Evolutionary conservation across 169 alveolate species (phyloP).

Genomic region (Plasmodium vivax): DNA sequence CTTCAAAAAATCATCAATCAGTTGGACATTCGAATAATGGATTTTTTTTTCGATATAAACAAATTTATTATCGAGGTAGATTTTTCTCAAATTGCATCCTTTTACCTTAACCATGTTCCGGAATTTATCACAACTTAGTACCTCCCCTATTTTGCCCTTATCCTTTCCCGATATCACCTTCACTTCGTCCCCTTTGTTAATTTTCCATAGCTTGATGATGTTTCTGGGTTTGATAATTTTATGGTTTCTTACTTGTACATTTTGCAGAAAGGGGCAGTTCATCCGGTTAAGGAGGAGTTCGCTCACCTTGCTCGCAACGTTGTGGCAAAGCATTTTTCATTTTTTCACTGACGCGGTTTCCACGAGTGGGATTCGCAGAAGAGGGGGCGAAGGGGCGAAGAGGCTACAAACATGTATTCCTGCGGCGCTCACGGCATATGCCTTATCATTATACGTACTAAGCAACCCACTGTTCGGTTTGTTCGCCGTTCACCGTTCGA

Average conservation of each 20-base stretch:
- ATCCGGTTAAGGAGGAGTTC: not conserved
- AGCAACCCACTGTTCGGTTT: not conserved
- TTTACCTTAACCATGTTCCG: constrained; percentile 87
- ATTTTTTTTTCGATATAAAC: constrained; percentile 87
- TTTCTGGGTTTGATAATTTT: constrained; percentile 82
- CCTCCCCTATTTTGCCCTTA: constrained; percentile 88
- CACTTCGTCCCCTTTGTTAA: constrained; percentile 90
- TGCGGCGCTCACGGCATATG: not conserved
- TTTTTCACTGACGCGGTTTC: not conserved
- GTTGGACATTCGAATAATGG: constrained; percentile 91
- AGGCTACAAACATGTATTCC: not conserved
- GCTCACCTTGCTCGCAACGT: constrained; percentile 10
- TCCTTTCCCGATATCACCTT: constrained; percentile 88
- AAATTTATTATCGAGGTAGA: constrained; percentile 79
- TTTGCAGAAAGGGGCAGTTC: constrained; percentile 18
- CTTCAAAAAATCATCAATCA: constrained; percentile 82
- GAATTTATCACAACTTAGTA: constrained; percentile 84
- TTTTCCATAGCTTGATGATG: constrained; percentile 86
- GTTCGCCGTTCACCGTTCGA: not conserved
- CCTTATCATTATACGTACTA: not conserved
- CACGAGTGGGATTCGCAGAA: not conserved
- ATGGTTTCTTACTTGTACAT: constrained; percentile 77
- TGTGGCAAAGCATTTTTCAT: constrained; percentile 44
- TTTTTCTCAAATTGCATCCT: constrained; percentile 89
- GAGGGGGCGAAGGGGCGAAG: not conserved